Conservation (phyloP, 1,284 basidiomycete genomes). For the Sphaerobolus stellatus region DNA sequence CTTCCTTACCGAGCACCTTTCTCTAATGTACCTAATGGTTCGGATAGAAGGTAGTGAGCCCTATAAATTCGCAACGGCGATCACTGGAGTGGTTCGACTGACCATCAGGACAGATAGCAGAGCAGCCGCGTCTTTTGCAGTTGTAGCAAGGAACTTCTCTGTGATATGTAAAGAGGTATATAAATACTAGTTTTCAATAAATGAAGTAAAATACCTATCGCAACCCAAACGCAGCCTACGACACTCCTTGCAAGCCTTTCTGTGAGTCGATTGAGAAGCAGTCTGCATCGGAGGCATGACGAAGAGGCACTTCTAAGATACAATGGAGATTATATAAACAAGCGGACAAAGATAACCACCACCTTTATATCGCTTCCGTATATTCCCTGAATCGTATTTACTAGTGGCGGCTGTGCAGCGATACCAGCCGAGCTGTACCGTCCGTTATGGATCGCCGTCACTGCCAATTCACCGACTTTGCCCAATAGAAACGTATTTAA, state of each 20-base stretch:
- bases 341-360: too few species aligned
- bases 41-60: background rate
- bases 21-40: slow-evolving; percentile 10
- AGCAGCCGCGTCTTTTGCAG: slow-evolving; percentile 11
- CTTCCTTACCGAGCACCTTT: slow-evolving; percentile 12
- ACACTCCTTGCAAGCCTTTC: slow-evolving; percentile 12
- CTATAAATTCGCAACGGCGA: background rate
- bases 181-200: background rate
- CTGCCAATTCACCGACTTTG: too few species aligned
- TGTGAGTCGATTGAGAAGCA: background rate
- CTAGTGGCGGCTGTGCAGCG: too few species aligned
- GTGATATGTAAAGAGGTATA: background rate
- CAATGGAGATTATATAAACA: too few species aligned
- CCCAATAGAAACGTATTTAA: too few species aligned
- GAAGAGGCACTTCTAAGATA: too few species aligned
- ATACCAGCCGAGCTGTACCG: too few species aligned
- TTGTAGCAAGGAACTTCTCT: slow-evolving; percentile 13
- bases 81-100: too few species aligned
- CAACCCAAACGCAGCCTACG: slow-evolving; percentile 12
- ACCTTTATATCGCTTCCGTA: too few species aligned
- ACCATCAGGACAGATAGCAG: slow-evolving; percentile 13
- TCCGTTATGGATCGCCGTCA: too few species aligned
- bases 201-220: slow-evolving; percentile 4
- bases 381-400: too few species aligned
- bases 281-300: too few species aligned